Conservation (phyloP, 306 rosid genomes). For the Coriaria nepalensis region DNA sequence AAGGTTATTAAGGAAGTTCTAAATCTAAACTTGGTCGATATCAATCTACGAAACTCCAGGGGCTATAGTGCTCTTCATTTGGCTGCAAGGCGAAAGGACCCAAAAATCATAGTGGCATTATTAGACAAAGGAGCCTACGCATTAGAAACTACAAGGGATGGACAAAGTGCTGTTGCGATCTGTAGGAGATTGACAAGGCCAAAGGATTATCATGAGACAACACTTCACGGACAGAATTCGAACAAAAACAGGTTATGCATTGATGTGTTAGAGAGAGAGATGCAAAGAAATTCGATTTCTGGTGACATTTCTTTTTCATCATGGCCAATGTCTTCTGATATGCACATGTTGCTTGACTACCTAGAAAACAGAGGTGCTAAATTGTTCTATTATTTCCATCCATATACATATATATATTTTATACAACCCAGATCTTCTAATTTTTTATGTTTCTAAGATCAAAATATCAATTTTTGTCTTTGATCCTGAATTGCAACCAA, state of each 20-base stretch:
- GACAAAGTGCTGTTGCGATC: slow-evolving; percentile 70
- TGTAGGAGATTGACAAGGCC: slow-evolving; percentile 75
- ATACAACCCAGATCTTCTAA: not conserved
- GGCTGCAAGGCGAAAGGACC: slow-evolving; percentile 86
- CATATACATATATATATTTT: not conserved
- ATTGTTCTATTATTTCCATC: slow-evolving; percentile 2
- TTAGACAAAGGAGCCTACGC: slow-evolving; percentile 57
- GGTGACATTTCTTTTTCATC: slow-evolving; percentile 29
- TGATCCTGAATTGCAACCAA: too few relatives aligned
- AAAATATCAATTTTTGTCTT: too few relatives aligned
- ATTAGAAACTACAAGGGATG: slow-evolving; percentile 47
- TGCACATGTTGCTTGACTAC: slow-evolving; percentile 49
- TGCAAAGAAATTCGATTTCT: slow-evolving; percentile 47
- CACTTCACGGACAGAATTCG: slow-evolving; percentile 43
- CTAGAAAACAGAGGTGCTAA: slow-evolving; percentile 72
- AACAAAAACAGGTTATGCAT: slow-evolving; percentile 80
- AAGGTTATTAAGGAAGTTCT: slow-evolving; percentile 76
- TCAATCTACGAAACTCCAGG: slow-evolving; percentile 35
- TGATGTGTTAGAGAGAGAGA: slow-evolving; percentile 71
- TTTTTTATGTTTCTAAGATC: too few relatives aligned
- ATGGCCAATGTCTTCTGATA: slow-evolving; percentile 39
- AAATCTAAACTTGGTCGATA: slow-evolving; percentile 30
- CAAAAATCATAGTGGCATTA: slow-evolving; percentile 52
- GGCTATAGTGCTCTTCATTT: slow-evolving; percentile 68
- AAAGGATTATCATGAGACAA: slow-evolving; percentile 46